These are phyloP conservation scores for Orbilia javanica DNA, from an alignment of 2,329 filamentous ascomycete genomes.

Conservation along the genomic window DNA sequence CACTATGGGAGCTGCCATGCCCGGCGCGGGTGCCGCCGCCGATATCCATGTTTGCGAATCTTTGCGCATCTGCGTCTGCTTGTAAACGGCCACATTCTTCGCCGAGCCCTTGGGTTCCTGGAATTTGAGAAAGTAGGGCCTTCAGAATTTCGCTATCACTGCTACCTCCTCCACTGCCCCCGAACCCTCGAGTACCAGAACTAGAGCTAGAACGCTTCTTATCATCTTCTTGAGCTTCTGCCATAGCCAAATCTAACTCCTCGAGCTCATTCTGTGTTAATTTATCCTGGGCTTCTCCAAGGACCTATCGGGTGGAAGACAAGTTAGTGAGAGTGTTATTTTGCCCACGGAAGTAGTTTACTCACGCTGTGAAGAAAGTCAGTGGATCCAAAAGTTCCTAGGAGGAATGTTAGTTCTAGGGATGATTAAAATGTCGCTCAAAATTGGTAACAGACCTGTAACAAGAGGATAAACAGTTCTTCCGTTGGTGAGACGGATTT, in stretches of 20 bases:
- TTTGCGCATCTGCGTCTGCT: constrained; percentile 79
- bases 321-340: background rate
- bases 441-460: constrained; percentile 69
- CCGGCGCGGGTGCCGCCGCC: constrained; percentile 56
- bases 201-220: constrained; percentile 60
- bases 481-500: constrained; percentile 74
- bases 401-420: background rate
- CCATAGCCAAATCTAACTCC: constrained; percentile 80
- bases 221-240: constrained; percentile 73
- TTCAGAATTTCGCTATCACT: constrained; percentile 77
- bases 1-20: constrained; percentile 2
- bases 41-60: constrained; percentile 80
- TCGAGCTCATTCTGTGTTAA: constrained; percentile 88
- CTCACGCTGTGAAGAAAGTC: constrained; percentile 81
- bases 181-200: constrained; percentile 32
- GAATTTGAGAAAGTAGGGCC: constrained; percentile 83
- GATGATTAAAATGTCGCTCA: constrained; percentile 72
- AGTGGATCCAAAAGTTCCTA: constrained; percentile 78
- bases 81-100: constrained; percentile 79
- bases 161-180: constrained; percentile 32
- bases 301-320: constrained; percentile 47
- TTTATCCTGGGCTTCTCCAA: constrained; percentile 82
- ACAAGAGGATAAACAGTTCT: constrained; percentile 79
- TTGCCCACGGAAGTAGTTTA: background rate
- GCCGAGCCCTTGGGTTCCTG: constrained; percentile 79